These are phyloP conservation scores for Coprinopsis sp. DNA, from an alignment of 768 basidiomycete genomes.

Conservation along the genomic window DNA sequence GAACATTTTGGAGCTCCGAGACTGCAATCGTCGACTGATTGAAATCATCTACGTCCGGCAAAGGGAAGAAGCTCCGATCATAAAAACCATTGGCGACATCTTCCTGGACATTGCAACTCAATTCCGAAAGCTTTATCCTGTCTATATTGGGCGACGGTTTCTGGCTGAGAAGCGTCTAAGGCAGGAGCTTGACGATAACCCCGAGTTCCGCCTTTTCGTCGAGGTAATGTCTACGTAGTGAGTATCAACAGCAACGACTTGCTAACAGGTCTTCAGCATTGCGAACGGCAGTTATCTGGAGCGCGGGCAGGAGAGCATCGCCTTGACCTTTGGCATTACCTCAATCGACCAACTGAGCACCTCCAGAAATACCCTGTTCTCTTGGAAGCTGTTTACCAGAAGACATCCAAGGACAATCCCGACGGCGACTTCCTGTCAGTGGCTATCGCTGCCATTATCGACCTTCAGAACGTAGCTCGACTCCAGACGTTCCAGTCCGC, in stretches of 20 bases:
- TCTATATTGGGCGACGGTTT: slow-evolving; percentile 80
- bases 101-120: slow-evolving; percentile 84
- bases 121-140: slow-evolving; percentile 82
- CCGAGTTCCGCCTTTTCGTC: slow-evolving; percentile 30
- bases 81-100: slow-evolving; percentile 83
- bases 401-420: slow-evolving; percentile 75
- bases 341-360: slow-evolving; percentile 77
- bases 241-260: not conserved
- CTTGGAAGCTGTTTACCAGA: slow-evolving; percentile 80
- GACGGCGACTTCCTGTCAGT: slow-evolving; percentile 78
- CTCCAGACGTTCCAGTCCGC: slow-evolving; percentile 86
- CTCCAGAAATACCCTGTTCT: slow-evolving; percentile 85
- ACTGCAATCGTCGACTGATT: slow-evolving; percentile 76
- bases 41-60: slow-evolving; percentile 86
- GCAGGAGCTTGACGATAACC: slow-evolving; percentile 79
- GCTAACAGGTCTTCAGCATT: not conserved
- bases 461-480: slow-evolving; percentile 75
- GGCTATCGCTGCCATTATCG: slow-evolving; percentile 78
- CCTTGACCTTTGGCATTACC: slow-evolving; percentile 66
- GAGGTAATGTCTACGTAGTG: not conserved
- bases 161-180: slow-evolving; percentile 82
- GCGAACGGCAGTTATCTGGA: not conserved
- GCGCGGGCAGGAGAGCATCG: slow-evolving; percentile 13
- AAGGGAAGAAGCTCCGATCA: slow-evolving; percentile 77
- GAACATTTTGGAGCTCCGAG: slow-evolving; percentile 83